phyloP scores from a whole-genome alignment of 768 basidiomycete genomes.

The Ramaria sp. region DNA sequence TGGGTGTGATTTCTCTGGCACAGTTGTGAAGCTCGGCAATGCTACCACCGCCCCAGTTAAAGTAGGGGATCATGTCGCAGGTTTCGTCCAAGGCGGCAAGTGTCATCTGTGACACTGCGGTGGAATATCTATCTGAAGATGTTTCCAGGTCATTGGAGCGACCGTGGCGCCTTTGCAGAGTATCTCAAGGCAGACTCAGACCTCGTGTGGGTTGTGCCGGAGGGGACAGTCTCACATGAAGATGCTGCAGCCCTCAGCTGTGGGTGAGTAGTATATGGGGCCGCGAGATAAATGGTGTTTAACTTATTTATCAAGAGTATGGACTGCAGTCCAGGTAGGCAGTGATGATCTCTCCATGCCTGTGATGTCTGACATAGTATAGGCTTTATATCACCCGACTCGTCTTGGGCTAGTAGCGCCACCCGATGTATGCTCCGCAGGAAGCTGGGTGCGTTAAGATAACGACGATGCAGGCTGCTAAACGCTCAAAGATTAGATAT shows the following conservation, averaged over 20 bases:
- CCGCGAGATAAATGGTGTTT: background rate
- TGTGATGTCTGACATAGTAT: background rate
- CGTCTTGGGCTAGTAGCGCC: background rate
- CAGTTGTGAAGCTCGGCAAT: no score
- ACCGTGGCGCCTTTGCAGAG: conserved; percentile 1
- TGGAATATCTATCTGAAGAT: background rate
- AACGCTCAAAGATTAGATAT: background rate
- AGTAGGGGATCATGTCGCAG: conserved; percentile 5
- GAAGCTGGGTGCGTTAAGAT: conserved; percentile 1
- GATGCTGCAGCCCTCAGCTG: background rate
- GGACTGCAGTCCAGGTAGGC: background rate
- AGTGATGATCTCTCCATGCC: no score
- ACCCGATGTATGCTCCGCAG: background rate
- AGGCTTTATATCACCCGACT: conserved; percentile 3
- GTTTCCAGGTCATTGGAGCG: background rate
- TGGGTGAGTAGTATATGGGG: background rate
- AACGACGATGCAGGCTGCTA: background rate
- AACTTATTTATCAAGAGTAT: background rate
- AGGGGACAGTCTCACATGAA: background rate
- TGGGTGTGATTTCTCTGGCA: no score
- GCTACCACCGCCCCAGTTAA: background rate
- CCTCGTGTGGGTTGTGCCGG: conserved; percentile 3
- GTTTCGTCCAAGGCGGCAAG: conserved; percentile 1
- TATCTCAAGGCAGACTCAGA: conserved; percentile 2
- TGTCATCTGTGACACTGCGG: background rate